Base-by-base conservation (phyloP, 2,329 filamentous ascomycete genomes). In the Penicillium sp. region DNA sequence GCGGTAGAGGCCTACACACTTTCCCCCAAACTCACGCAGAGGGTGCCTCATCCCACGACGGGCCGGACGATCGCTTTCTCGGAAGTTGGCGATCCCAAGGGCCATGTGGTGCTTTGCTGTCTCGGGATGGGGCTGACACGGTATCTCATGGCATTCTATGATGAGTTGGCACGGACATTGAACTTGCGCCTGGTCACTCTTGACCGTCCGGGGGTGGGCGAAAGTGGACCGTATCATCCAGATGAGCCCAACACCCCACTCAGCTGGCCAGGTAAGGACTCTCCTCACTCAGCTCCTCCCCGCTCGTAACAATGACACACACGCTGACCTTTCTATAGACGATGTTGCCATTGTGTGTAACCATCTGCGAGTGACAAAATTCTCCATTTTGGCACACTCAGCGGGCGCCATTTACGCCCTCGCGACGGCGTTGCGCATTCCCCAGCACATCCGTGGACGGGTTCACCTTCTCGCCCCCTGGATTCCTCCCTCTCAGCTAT, bases 391-490 rank as follows among this genome's bases (percentile, higher is more conserved):
- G 1, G 93, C 93, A 2, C 93, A 98, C 68, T 97, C 91, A 0
- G 93, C 93, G 1, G 93, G 93, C 12, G 91, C 93, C n/a, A 95
- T 98, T 45, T 98, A 98, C 64, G 93, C 93, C 2, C 79, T 98
- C 13, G 93, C 93, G 0, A 97, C 93, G 0, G 93, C 93, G 0
- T 76, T 98, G 39, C 87, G 93, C 39, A 95, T 98, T 81, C 93
- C 93, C 4, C 90, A 96, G 61, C 88, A 96, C 63, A 94, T 98
- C 52, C 85, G 90, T 5, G 93, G 93, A 18, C 85, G 89, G 45
- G 93, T 98, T 47, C 93, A 98, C 68, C 80, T 98, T 2, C 78
- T 98, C 7, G 91, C 93, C 0, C 93, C 93, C 0, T 70, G 67
- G 93, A 97, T 98, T 40, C 93, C 93, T 1, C 93, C 93, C 0